Evolutionary conservation across 2,329 filamentous ascomycete genomes (phyloP).

Genomic region (Periconia digitata): DNA sequence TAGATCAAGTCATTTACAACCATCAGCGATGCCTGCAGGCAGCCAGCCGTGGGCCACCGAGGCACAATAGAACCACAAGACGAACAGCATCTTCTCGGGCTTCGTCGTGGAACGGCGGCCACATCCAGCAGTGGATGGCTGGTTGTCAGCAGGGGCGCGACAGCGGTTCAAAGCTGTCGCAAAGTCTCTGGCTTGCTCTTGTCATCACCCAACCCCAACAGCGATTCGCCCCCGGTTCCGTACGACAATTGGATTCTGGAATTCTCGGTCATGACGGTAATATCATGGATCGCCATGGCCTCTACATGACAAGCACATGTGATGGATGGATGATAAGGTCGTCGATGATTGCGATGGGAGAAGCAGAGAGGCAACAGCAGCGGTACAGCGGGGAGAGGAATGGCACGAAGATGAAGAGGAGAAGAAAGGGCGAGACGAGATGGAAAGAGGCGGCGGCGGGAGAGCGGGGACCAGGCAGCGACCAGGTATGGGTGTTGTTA

Average conservation of each 20-base stretch:
- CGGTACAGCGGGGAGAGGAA: background rate
- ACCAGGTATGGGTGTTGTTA: no score
- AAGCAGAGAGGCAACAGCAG: no score
- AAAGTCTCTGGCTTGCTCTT: slow-evolving; percentile 36
- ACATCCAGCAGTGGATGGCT: slow-evolving; percentile 5
- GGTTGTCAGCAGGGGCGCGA: slow-evolving; percentile 8
- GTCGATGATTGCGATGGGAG: background rate
- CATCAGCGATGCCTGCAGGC: slow-evolving; percentile 45
- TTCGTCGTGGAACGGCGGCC: slow-evolving; percentile 21
- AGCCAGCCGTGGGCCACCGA: slow-evolving; percentile 1
- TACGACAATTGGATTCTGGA: background rate
- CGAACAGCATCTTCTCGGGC: no score
- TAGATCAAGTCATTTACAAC: slow-evolving; percentile 65
- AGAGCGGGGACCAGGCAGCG: background rate
- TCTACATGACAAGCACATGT: no score
- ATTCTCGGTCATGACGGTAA: no score
- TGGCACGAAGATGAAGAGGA: slow-evolving; percentile 12
- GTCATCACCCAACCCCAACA: slow-evolving; percentile 35
- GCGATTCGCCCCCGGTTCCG: background rate
- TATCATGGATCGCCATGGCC: no score
- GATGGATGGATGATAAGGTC: no score
- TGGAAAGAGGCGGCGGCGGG: background rate
- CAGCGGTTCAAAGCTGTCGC: slow-evolving; percentile 12
- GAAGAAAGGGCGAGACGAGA: slow-evolving; percentile 4
- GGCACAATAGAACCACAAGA: slow-evolving; percentile 25